Evolutionary conservation across 352 stramenopile species (phyloP), one percentile per base, ranked within the genome.

Genomic region (Pythium dissimile): DNA sequence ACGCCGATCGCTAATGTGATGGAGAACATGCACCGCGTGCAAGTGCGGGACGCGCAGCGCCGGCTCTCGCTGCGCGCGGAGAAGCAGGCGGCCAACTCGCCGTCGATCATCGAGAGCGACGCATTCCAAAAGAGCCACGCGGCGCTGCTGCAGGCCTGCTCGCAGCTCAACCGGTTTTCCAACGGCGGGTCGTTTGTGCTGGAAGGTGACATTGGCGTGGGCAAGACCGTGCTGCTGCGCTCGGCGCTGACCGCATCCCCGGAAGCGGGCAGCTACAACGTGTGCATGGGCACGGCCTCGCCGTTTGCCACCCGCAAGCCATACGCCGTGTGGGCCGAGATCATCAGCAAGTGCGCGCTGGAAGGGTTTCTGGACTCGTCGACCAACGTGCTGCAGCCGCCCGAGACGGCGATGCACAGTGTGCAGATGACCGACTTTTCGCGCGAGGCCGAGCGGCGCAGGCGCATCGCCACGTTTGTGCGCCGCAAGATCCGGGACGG

Each of bases 21-120:
- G 84, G 78, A 89, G 34, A 89, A 86, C 37, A 94, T 94, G 82
- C 79, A 94, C 49, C 77, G 77, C n/a, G 80, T 92, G 1, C 84
- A 94, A 67, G 74, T 94, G 5, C 77, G 80, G n/a, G 80, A 92
- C 39, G 83, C 83, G 7, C 79, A 91, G 63, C 73, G 80, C 5
- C 69, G 79, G 13, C 46, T 91, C 6, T 91, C 80, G 0, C 39
- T 77, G 34, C 76, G 74, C 28, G 70, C 77, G 28, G 77, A 84
- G 11, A 61, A 63, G 12, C 73, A 89, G n/a, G 46, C 75, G 2
- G 53, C 80, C 7, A 71, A 62, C 12, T 47, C 66, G 1, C 58
- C 70, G 39, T 63, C 71, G 15, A 82, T 90, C 24, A 82, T 92
- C 2, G 75, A 90, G 56, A 88, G 72, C 54, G 68, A 88, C 45